Conservation (phyloP, 2,329 filamentous ascomycete species). For the Aspergillus calidoustus region DNA sequence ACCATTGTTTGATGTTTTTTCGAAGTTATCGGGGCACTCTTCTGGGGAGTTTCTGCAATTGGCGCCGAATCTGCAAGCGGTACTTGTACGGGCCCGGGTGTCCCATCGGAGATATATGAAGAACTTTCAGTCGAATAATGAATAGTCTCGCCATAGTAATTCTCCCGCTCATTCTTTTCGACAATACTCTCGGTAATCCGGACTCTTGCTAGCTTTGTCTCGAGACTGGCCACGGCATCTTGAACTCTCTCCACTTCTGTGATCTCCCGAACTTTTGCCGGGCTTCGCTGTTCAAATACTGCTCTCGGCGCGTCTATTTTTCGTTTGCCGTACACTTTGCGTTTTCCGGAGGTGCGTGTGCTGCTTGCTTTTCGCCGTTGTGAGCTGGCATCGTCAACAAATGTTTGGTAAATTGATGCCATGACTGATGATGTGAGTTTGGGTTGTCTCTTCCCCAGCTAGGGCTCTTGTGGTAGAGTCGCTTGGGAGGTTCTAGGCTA, state of each 20-base stretch:
- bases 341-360: conserved; percentile 30
- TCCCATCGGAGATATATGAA: conserved; percentile 1
- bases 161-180: background rate
- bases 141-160: background rate
- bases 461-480: too few species aligned
- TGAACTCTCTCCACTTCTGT: conserved; percentile 8
- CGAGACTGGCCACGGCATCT: conserved; percentile 29
- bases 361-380: conserved; percentile 28
- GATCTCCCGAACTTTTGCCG: conserved; percentile 20
- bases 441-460: background rate
- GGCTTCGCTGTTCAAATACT: conserved; percentile 40
- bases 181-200: conserved; percentile 27
- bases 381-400: conserved; percentile 27
- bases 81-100: background rate
- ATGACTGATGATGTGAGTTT: conserved; percentile 16
- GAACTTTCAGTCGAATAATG: background rate
- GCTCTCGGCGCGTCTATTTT: conserved; percentile 40
- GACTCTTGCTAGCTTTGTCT: conserved; percentile 34
- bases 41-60: conserved; percentile 5
- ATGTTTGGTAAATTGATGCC: conserved; percentile 6
- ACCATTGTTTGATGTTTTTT: conserved; percentile 31
- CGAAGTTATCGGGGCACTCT: conserved; percentile 1
- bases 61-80: conserved; percentile 6
- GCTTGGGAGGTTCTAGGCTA: background rate
- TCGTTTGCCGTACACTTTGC: conserved; percentile 43